Evolutionary conservation across 2,329 filamentous ascomycete genomes (phyloP).

Genomic region (Stachybotrys elegans): DNA sequence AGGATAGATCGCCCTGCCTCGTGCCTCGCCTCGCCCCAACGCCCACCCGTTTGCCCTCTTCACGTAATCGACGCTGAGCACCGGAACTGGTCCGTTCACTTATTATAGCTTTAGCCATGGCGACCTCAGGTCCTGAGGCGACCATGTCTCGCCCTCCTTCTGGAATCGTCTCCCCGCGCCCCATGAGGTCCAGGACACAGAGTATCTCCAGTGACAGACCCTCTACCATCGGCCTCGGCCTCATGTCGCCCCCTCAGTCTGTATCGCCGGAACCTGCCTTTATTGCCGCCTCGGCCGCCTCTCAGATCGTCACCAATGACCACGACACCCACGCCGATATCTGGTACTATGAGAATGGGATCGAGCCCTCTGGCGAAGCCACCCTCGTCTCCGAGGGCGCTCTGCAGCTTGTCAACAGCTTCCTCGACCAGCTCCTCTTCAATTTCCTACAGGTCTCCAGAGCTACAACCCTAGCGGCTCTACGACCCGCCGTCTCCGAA

Average conservation of each 20-base stretch:
- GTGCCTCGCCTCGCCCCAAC: background rate
- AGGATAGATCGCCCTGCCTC: background rate
- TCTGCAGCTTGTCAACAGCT: slow-evolving; percentile 77
- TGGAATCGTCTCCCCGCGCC: slow-evolving; percentile 26
- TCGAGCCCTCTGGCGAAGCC: slow-evolving; percentile 60
- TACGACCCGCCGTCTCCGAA: slow-evolving; percentile 79
- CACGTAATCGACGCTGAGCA: slow-evolving; percentile 10
- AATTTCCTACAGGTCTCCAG: slow-evolving; percentile 78
- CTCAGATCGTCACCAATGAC: slow-evolving; percentile 86
- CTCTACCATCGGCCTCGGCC: slow-evolving; percentile 52
- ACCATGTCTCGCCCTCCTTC: slow-evolving; percentile 28
- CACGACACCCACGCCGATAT: slow-evolving; percentile 69
- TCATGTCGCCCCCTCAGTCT: slow-evolving; percentile 61
- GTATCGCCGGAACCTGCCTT: slow-evolving; percentile 78
- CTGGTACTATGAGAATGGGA: slow-evolving; percentile 64
- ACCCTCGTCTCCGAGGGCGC: slow-evolving; percentile 70
- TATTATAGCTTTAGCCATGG: slow-evolving; percentile 19
- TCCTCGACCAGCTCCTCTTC: slow-evolving; percentile 89
- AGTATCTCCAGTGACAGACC: slow-evolving; percentile 70
- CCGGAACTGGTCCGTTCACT: slow-evolving; percentile 16
- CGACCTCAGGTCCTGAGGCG: slow-evolving; percentile 18
- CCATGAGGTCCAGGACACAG: slow-evolving; percentile 45
- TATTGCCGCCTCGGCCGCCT: slow-evolving; percentile 81
- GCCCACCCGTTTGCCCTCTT: background rate
- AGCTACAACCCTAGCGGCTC: slow-evolving; percentile 67